Base-by-base conservation (phyloP, 1,284 basidiomycete genomes). In the Rhizoctonia solani region DNA sequence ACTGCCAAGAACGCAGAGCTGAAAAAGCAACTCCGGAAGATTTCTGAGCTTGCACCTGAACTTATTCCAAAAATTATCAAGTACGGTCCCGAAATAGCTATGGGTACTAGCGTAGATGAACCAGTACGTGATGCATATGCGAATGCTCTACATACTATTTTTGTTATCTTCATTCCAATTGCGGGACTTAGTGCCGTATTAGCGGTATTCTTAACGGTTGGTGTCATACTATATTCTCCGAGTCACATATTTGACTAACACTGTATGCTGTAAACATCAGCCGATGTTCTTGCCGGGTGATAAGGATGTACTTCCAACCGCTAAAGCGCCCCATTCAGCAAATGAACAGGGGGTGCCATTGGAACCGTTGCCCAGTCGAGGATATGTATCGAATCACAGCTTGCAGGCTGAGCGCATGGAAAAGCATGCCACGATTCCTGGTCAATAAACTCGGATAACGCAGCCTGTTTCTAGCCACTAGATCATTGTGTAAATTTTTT, bases 1-100 rank as follows among this genome's bases (percentile, higher is more conserved):
- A 49, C 65, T 19, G 53, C 65, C 23, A 66, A 55, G 37, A 66
- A 66, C 23, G 42, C 53, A 5, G 65, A 54, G 16, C 65, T 66
- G 21, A 54, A 66, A 39, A 55, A 41, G 30, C 42, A 49, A n/a
- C 65, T 66, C 19, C 49, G 21, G 21, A 49, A 54, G 16, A 55
- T 55, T 6, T 32, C 65, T 37, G 65, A 34, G 19, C 65, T 66
- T 21, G 34, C 65, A 14, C 19, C 53, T 14, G 44, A 66, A n/a
- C 21, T 44, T 2, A 47, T 66, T 41, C 34, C 65, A 9, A 21
- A 25, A 6, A 66, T 66, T 23, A 66, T 66, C 65, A 66, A 55
- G 27, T 55, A 42, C n/a, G 65, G 65, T 6, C 53, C 65, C 16
- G 41, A 55, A 50, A 53, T 25, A 3, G 25, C 42, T 1, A 32